These are phyloP conservation scores for Scedosporium aurantiacum DNA, from an alignment of 2,329 filamentous ascomycete species.

Conservation along the genomic window DNA sequence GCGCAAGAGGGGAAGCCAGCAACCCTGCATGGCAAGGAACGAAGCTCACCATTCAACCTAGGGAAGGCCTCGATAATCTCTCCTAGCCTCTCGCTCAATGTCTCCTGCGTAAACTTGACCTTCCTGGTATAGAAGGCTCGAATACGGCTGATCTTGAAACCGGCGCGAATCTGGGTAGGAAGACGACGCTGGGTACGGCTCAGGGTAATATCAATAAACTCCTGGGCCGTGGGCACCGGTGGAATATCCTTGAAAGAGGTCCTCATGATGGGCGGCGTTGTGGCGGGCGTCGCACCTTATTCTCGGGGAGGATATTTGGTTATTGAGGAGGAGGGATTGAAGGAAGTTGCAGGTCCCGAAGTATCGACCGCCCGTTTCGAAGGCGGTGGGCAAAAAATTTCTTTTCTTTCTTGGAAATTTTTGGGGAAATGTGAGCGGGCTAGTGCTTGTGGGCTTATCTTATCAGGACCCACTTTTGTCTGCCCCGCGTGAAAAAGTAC, in stretches of 20 bases:
- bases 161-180: conserved; percentile 57
- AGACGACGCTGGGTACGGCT: conserved; percentile 85
- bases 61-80: conserved; percentile 90
- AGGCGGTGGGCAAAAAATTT: conserved; percentile 8
- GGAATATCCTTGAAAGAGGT: conserved; percentile 67
- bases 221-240: conserved; percentile 81
- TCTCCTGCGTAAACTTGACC: conserved; percentile 97
- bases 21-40: background rate
- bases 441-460: conserved; percentile 13
- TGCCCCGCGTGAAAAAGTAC: conserved; percentile 1
- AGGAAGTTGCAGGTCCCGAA: background rate
- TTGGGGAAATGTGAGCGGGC: conserved; percentile 1
- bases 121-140: conserved; percentile 93
- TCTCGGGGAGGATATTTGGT: background rate
- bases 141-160: conserved; percentile 70
- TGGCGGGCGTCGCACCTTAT: conserved; percentile 3
- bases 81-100: conserved; percentile 86
- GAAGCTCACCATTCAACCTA: conserved; percentile 51
- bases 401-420: conserved; percentile 8
- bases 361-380: background rate
- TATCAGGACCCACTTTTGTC: conserved; percentile 11
- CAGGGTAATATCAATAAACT: conserved; percentile 96
- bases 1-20: background rate
- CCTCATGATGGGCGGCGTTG: conserved; percentile 38
- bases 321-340: background rate